A percentile compares a stretch with the other conserved stretches of the same genome.
phyloP scores from a whole-genome alignment of 2,329 filamentous ascomycete genomes.

The Pestalotiopsis sp. region DNA sequence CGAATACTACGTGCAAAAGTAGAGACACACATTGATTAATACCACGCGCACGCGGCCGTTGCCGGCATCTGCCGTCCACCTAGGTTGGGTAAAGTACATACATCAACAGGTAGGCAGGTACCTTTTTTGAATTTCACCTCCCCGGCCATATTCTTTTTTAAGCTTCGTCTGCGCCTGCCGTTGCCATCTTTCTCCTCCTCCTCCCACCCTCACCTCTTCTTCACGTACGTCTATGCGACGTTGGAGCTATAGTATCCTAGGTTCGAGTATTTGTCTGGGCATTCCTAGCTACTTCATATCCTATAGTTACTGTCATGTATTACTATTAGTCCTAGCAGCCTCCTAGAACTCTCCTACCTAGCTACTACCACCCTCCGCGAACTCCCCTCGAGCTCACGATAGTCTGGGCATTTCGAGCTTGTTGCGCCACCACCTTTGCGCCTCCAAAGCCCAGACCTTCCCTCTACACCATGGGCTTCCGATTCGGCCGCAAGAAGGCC shows the following conservation, averaged over 20 bases:
- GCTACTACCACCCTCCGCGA: neutral
- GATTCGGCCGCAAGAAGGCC: conserved; percentile 23
- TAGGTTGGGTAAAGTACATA: too few species aligned
- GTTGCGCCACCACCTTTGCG: neutral
- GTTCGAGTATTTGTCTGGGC: neutral
- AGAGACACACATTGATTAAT: neutral
- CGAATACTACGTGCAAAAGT: too few species aligned
- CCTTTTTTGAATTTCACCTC: neutral
- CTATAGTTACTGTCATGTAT: conserved; percentile 2
- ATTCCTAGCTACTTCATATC: neutral
- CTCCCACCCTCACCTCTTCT: neutral
- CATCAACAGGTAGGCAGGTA: too few species aligned
- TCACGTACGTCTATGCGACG: neutral
- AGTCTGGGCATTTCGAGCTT: neutral
- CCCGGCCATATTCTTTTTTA: neutral
- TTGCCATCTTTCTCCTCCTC: neutral
- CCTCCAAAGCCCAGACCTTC: neutral
- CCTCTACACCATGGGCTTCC: conserved; percentile 19
- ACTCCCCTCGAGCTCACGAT: neutral
- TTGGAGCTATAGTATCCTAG: neutral
- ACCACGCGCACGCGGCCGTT: neutral
- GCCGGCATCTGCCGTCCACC: neutral
- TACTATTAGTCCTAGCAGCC: neutral
- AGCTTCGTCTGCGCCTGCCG: neutral
- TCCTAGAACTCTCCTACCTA: neutral